Evolutionary conservation across 1,284 basidiomycete species (phyloP), one percentile per base, ranked within the genome.

Genomic region (Ustilago hordei): DNA sequence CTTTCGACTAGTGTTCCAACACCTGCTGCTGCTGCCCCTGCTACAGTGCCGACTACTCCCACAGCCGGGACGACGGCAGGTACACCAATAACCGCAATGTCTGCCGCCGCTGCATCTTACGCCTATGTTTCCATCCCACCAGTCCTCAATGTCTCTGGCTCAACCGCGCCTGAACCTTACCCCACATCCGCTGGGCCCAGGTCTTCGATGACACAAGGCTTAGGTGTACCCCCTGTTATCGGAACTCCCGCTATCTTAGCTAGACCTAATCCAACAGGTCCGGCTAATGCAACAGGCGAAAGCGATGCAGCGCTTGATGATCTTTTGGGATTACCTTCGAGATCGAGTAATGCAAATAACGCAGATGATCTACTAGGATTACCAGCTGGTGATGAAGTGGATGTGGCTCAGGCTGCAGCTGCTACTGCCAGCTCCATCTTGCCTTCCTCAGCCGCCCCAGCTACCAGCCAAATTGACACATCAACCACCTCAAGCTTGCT

Each of bases 221-320:
- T 85, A 7, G 84, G 83, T n/a, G 75, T 79, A 2, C 48, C 75
- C 8, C 79, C 84, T 9, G 78, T 83, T 4, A 66, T 81, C 7
- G 79, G 79, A 6, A 85, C 83, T 7, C 84, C 84, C 31, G 81
- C 82, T 23, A 81, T 85, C n/a, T 69, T 85, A 4, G 60, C 72
- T 9, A 65, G 84, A 3, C 84, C 84, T 11, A 79, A 79, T 38
- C 81, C 79, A 4, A 60, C 64, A 8, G 71, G 68, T 28, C 32
- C 39, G 0, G 43, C 66, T 32, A 50, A 50, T 32, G 4, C 48
- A 53, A 28, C 60, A 28, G 39, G 32, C 15, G 34, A 36, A 28
- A 55, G 36, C 2, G 58, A 70, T 54, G 50, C 50, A 1, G 64
- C 54, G 11, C 41, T 76, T 0, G 59, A 71, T 34, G 74, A 76